Percentiles rank a stretch among this genome's conserved stretches.
These are phyloP conservation scores for Monilinia aucupariae DNA, from an alignment of 2,329 filamentous ascomycete genomes.

Conservation along the genomic window DNA sequence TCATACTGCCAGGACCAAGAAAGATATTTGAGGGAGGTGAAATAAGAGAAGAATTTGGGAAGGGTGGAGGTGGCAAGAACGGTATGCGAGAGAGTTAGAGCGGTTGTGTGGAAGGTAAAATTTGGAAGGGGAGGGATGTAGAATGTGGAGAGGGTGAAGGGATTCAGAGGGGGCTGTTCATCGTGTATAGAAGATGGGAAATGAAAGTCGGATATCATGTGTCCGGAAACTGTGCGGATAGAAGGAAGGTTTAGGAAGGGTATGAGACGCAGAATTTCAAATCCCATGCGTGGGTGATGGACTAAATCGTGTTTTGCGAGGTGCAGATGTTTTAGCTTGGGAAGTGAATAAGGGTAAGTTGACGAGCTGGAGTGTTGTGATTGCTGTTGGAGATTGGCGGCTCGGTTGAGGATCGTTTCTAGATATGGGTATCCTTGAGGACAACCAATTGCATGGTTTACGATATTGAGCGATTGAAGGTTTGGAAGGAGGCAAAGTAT, in stretches of 20 bases:
- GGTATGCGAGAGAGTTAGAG: constrained; percentile 3
- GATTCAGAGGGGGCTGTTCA: background rate
- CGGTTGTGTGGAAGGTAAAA: constrained; percentile 7
- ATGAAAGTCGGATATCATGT: constrained; percentile 14
- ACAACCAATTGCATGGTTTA: constrained; percentile 14
- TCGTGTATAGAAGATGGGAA: background rate
- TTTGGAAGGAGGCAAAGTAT: constrained; percentile 17
- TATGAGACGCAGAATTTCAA: constrained; percentile 7
- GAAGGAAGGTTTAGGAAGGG: constrained; percentile 10
- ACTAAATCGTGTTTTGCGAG: constrained; percentile 10
- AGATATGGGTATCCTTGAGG: constrained; percentile 16
- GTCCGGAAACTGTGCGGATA: background rate
- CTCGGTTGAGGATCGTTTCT: constrained; percentile 12
- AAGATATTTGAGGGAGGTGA: background rate
- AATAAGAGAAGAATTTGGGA: background rate
- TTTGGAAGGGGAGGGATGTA: background rate
- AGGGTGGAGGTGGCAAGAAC: background rate
- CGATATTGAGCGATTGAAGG: constrained; percentile 11
- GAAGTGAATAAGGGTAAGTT: background rate
- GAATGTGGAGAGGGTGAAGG: constrained; percentile 3
- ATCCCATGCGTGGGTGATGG: constrained; percentile 10
- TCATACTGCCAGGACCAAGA: constrained; percentile 1
- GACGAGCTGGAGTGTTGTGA: no score
- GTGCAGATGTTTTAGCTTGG: background rate
- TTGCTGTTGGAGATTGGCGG: constrained; percentile 6